phyloP scores from a whole-genome alignment of 768 basidiomycete genomes.

The Candolleomyces aberdarensis region DNA sequence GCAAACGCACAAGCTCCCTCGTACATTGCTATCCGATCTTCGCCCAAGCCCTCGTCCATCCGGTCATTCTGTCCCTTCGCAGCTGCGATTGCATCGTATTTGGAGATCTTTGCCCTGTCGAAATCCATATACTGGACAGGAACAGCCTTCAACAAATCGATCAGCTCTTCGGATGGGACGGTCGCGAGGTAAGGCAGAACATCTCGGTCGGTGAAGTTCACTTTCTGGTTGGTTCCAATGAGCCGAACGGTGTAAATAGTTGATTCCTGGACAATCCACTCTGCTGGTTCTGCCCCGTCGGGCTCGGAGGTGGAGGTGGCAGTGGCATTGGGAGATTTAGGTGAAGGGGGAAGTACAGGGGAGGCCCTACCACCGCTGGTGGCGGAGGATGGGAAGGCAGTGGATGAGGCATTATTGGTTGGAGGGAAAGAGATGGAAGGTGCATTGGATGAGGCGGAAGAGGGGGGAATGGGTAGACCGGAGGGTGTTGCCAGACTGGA shows the following conservation, averaged over 20 bases:
- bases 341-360: not conserved
- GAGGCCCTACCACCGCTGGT: not conserved
- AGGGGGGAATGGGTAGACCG: not conserved
- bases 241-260: slow-evolving; percentile 66
- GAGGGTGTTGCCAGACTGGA: not conserved
- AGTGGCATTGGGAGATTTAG: not conserved
- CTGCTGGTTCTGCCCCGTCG: slow-evolving; percentile 20
- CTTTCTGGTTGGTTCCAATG: slow-evolving; percentile 51
- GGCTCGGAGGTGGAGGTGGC: slow-evolving; percentile 13
- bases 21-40: slow-evolving; percentile 34
- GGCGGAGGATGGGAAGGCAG: not conserved
- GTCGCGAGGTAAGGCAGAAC: slow-evolving; percentile 78
- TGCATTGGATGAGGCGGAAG: too few species aligned
- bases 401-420: not conserved
- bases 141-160: slow-evolving; percentile 45
- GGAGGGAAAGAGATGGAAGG: not conserved
- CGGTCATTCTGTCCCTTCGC: slow-evolving; percentile 2
- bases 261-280: slow-evolving; percentile 63
- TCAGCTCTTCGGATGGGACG: slow-evolving; percentile 48
- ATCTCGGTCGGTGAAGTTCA: slow-evolving; percentile 48
- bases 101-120: slow-evolving; percentile 32
- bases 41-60: not conserved
- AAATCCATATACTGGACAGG: slow-evolving; percentile 43
- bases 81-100: slow-evolving; percentile 50
- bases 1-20: slow-evolving; percentile 63